Percentiles rank a stretch among this genome's conserved stretches.
These are phyloP conservation scores for Vigna hirtella DNA, from an alignment of 306 rosid genomes.

Conservation along the genomic window DNA sequence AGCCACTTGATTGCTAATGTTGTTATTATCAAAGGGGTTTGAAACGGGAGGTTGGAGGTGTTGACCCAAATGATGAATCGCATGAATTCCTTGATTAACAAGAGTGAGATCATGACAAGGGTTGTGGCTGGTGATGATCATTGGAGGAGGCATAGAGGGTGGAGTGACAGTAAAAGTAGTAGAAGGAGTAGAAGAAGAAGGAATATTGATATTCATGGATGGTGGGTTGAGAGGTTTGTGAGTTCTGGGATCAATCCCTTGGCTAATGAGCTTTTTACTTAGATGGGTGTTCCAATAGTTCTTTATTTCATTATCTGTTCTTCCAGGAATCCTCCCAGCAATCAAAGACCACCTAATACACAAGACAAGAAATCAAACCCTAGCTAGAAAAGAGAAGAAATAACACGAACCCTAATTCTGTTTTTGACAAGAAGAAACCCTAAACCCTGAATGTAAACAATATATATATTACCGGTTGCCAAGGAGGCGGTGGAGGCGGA, in stretches of 20 bases:
- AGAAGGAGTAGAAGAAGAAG: background rate
- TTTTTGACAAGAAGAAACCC: background rate
- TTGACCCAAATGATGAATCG: background rate
- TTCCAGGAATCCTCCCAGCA: constrained; percentile 94
- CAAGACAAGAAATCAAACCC: background rate
- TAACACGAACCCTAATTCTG: background rate
- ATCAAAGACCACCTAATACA: constrained; percentile 82
- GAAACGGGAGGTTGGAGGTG: background rate
- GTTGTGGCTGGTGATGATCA: background rate
- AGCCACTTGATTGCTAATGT: background rate
- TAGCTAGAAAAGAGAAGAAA: background rate
- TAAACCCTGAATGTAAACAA: background rate
- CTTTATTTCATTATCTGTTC: constrained; percentile 90
- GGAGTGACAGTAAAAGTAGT: background rate
- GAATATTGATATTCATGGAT: background rate
- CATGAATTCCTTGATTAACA: background rate
- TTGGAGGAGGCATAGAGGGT: background rate
- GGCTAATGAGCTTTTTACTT: constrained; percentile 85
- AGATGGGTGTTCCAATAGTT: constrained; percentile 95
- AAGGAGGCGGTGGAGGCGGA: constrained; percentile 93
- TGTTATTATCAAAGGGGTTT: background rate
- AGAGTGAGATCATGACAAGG: background rate
- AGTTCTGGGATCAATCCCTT: constrained; percentile 93
- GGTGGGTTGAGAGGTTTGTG: constrained; percentile 70
- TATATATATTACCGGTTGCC: constrained; percentile 53